Evolutionary conservation across 352 stramenopile genomes (phyloP).

Genomic region (Phytophthora foliorum): DNA sequence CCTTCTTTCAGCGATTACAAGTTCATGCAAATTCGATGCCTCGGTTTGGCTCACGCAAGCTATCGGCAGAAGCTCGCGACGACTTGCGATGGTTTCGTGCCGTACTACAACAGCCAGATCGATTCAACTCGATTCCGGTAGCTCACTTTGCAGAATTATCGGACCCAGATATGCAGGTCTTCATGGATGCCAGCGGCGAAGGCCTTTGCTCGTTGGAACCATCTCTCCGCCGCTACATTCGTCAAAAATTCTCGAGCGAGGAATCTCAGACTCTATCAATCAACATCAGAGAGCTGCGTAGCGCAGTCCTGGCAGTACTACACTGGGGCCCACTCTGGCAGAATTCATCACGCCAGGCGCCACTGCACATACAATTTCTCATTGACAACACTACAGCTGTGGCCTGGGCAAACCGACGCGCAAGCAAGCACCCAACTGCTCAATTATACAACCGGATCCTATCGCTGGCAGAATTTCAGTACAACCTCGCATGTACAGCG

Average conservation of each 20-base stretch:
- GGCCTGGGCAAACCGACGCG: constrained; percentile 10
- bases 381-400: constrained; percentile 27
- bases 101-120: neutral
- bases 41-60: neutral
- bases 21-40: neutral
- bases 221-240: neutral
- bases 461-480: constrained; percentile 32
- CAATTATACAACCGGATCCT: constrained; percentile 24
- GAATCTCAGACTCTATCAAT: constrained; percentile 16
- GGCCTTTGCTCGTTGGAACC: constrained; percentile 28
- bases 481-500: constrained; percentile 12
- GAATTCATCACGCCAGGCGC: neutral
- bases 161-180: constrained; percentile 14
- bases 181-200: constrained; percentile 27
- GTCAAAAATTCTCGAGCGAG: neutral
- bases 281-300: constrained; percentile 27
- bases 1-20: constrained; percentile 15
- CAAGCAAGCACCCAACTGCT: neutral
- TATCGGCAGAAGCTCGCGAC: neutral
- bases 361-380: constrained; percentile 13
- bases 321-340: constrained; percentile 20
- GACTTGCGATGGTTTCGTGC: constrained; percentile 15
- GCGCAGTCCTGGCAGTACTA: constrained; percentile 18
- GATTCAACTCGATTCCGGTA: constrained; percentile 27
- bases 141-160: constrained; percentile 13